phyloP scores from a whole-genome alignment of 768 basidiomycete genomes.

The Clitopilus passeckerianus region DNA sequence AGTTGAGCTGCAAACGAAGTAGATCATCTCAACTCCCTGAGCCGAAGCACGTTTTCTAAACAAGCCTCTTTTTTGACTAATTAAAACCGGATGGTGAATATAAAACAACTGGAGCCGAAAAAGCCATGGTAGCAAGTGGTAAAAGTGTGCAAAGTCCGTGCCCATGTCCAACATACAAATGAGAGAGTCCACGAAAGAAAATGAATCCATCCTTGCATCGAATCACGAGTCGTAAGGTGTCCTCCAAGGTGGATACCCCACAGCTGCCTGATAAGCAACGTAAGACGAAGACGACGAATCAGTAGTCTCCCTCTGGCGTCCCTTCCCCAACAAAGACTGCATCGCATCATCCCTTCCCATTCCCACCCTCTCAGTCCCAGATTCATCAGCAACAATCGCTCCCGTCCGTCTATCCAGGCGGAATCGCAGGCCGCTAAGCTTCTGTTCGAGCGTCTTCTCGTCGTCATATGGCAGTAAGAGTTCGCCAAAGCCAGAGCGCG shows the following conservation, averaged over 20 bases:
- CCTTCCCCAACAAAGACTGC: conserved; percentile 25
- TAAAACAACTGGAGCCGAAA: too few species aligned
- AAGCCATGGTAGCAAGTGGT: too few species aligned
- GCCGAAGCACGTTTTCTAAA: too few species aligned
- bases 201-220: too few species aligned
- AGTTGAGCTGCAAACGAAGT: too few species aligned
- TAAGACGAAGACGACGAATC: conserved; percentile 11
- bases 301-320: conserved; percentile 11
- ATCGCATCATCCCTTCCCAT: conserved; percentile 32
- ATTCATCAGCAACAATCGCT: conserved; percentile 56
- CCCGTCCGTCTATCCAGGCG: conserved; percentile 54
- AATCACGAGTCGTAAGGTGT: conserved; percentile 14
- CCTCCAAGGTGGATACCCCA: conserved; percentile 21
- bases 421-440: conserved; percentile 48
- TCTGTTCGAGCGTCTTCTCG: conserved; percentile 35
- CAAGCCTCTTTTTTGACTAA: too few species aligned
- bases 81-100: too few species aligned
- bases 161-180: too few species aligned
- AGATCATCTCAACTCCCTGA: too few species aligned
- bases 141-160: too few species aligned
- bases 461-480: conserved; percentile 58
- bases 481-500: conserved; percentile 58
- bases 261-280: conserved; percentile 14
- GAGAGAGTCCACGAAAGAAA: too few species aligned
- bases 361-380: conserved; percentile 18